Evolutionary conservation across 768 basidiomycete species (phyloP).

Genomic region (Fomitopsis pulvina): DNA sequence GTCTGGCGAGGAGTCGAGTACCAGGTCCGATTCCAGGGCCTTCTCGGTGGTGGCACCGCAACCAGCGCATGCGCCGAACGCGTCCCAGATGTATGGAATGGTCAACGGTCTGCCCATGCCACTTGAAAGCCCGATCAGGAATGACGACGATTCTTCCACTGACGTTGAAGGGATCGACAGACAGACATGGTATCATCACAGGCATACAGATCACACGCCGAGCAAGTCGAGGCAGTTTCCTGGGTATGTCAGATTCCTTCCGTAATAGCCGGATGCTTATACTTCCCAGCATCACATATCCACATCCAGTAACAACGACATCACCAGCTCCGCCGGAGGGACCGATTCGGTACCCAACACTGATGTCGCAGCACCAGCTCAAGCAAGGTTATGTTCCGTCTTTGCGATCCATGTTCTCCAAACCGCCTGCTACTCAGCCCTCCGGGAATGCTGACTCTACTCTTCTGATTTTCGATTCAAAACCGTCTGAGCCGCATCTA

Average conservation of each 20-base stretch:
- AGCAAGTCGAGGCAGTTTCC: conserved; percentile 12
- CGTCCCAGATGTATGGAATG: conserved; percentile 26
- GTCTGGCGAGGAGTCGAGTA: conserved; percentile 3
- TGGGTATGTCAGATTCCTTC: conserved; percentile 10
- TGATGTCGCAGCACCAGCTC: conserved; percentile 78
- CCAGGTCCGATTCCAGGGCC: conserved; percentile 8
- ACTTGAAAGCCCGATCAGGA: conserved; percentile 56
- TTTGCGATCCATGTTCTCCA: conserved; percentile 64
- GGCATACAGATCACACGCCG: conserved; percentile 18
- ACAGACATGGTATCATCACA: conserved; percentile 4
- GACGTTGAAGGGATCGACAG: conserved; percentile 32
- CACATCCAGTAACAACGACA: conserved; percentile 67
- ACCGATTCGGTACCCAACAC: conserved; percentile 52
- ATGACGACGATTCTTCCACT: conserved; percentile 40
- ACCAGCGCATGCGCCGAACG: conserved; percentile 18
- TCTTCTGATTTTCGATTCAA: conserved; percentile 39
- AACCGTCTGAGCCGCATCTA: conserved; percentile 27
- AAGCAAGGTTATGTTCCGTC: conserved; percentile 76
- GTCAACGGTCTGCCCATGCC: conserved; percentile 34
- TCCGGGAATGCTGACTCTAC: conserved; percentile 17
- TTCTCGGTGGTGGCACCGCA: conserved; percentile 24
- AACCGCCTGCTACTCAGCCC: conserved; percentile 13
- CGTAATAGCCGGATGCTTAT: background rate
- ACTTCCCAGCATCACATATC: conserved; percentile 30
- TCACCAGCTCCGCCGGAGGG: conserved; percentile 48